phyloP scores from a whole-genome alignment of 164 flowering plant species.

The Vitis vinifera region ASM3070453v1 NC_081820.1:20495501-20496000 shows the following conservation, averaged over 20 bases:
- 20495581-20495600: too few species aligned
- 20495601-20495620: too few species aligned
- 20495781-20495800: constrained; percentile 48
- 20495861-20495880: constrained; percentile 46
- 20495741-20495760: constrained; percentile 26
- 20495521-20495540: too few species aligned
- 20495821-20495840: constrained; percentile 43
- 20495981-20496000: constrained; percentile 89
- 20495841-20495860: constrained; percentile 50
- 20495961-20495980: constrained; percentile 86
- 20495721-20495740: constrained; percentile 29
- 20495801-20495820: constrained; percentile 30
- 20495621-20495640: too few species aligned
- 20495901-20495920: constrained; percentile 38
- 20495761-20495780: constrained; percentile 50
- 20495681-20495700: too few species aligned
- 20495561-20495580: too few species aligned
- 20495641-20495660: too few species aligned
- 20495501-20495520: too few species aligned
- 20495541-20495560: too few species aligned
- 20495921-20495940: constrained; percentile 54
- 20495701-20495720: too few species aligned
- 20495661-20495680: too few species aligned
- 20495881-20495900: constrained; percentile 53
- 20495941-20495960: constrained; percentile 88